phyloP scores from a whole-genome alignment of 164 flowering plant genomes.

The Magnolia changhungtana region DNA sequence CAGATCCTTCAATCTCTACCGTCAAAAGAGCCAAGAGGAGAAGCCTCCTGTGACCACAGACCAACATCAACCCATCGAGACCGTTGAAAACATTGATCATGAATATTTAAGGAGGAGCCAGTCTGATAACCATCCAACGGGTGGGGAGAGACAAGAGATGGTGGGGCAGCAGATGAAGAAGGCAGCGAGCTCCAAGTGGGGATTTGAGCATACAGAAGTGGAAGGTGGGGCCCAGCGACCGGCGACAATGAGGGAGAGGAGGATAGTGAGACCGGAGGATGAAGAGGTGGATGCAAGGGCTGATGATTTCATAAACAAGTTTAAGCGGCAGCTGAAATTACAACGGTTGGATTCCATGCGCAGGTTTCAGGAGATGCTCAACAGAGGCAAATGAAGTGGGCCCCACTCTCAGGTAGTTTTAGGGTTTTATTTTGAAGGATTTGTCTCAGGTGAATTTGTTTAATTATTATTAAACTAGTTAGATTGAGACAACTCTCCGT shows the following conservation, averaged over 20 bases:
- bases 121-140: conserved; percentile 13
- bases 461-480: too few relatives aligned
- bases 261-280: conserved; percentile 18
- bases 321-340: conserved; percentile 48
- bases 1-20: too few relatives aligned
- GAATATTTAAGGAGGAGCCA: background rate
- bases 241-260: conserved; percentile 12
- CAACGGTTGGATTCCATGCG: conserved; percentile 48
- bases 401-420: too few relatives aligned
- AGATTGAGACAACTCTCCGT: too few relatives aligned
- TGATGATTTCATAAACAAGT: conserved; percentile 52
- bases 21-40: too few relatives aligned
- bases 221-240: conserved; percentile 16
- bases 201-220: conserved; percentile 13
- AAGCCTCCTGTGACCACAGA: too few relatives aligned
- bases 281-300: conserved; percentile 48
- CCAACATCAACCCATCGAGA: background rate
- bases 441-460: too few relatives aligned
- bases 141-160: conserved; percentile 12
- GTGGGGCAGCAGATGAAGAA: conserved; percentile 25
- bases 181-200: conserved; percentile 24
- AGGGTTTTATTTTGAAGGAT: too few relatives aligned
- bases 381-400: conserved; percentile 8
- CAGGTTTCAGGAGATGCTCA: conserved; percentile 37
- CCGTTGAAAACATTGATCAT: too few relatives aligned